Base-by-base conservation (phyloP, 805 yeast species). In the Saccharomyces eubayanus region DNA sequence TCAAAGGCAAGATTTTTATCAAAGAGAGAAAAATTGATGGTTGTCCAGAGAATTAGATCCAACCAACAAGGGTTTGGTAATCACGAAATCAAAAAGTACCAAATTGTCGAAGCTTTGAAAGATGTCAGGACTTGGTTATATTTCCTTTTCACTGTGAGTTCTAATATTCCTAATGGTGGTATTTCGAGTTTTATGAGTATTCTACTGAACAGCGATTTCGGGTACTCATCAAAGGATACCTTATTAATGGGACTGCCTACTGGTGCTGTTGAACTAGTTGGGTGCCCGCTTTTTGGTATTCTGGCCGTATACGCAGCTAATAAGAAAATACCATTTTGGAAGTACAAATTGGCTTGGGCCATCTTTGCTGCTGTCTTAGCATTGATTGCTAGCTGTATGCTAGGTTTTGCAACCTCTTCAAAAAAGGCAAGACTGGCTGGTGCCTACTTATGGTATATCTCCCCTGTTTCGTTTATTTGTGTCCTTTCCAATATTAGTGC, bases 41-140 rank as follows among this genome's bases (percentile, higher is more conserved):
- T 77, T 46, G 79, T 80, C 40, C 79, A 75, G 65, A 75, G 83
- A 59, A 80, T 79, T 57, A 77, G 83, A 59, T 60, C 58, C 21
- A 81, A 78, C 67, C 79, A 76, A 59, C 84, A 77, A 58, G 88
- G 87, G 49, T 77, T 78, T 62, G 84, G 85, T 53, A 79, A 76
- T 58, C 76, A 70, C 58, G 68, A 72, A 47, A 80, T 82, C 75
- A 82, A 82, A 61, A 70, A 69, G 73, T 65, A 74, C 51, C 88
- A 84, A 64, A 69, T 81, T 46, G 67, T 63, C 24, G 85, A 83
- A 62, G 78, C 80, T 10, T 52, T 80, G 31, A 59, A 61, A 10
- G 88, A 84, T 59, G 53, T 68, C 49, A 76, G 78, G 60, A 73
- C 79, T 9, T 81, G 81, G 78, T 57, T 80, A 21, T 67, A 74